Conservation (phyloP, 495 filamentous ascomycete genomes). For the Tuber calosporum region DNA sequence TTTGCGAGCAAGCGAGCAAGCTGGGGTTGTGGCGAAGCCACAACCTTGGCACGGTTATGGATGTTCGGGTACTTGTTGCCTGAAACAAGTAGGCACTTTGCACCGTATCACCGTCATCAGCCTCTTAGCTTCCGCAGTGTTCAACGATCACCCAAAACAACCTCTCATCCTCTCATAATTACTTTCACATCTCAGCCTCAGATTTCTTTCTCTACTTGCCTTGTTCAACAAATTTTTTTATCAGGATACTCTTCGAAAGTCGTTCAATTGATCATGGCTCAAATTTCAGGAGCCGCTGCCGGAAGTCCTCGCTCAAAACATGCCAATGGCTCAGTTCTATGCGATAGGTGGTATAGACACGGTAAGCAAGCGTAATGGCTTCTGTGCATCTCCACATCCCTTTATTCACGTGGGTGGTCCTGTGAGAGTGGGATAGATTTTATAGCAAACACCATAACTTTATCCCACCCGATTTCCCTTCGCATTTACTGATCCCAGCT, state of each 20-base stretch:
- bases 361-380: conserved; percentile 9
- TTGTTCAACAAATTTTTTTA: background rate
- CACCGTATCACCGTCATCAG: no score
- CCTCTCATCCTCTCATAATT: background rate
- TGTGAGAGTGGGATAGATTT: no score
- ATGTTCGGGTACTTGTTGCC: no score
- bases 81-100: no score
- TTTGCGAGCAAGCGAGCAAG: no score
- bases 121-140: no score
- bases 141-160: background rate
- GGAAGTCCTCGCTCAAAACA: background rate
- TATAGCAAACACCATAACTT: background rate
- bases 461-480: background rate
- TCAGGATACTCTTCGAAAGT: background rate
- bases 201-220: background rate
- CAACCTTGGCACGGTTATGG: no score
- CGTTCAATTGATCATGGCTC: background rate
- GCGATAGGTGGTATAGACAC: conserved; percentile 15
- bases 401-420: background rate
- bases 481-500: background rate
- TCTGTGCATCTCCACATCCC: background rate
- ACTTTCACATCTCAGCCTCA: background rate
- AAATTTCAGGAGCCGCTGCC: background rate
- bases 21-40: no score
- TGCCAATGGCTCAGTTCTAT: conserved; percentile 22